A percentile compares a stretch with the other conserved stretches of the same genome.
phyloP scores from a whole-genome alignment of 768 basidiomycete genomes.

The Agaricus blazei region DNA sequence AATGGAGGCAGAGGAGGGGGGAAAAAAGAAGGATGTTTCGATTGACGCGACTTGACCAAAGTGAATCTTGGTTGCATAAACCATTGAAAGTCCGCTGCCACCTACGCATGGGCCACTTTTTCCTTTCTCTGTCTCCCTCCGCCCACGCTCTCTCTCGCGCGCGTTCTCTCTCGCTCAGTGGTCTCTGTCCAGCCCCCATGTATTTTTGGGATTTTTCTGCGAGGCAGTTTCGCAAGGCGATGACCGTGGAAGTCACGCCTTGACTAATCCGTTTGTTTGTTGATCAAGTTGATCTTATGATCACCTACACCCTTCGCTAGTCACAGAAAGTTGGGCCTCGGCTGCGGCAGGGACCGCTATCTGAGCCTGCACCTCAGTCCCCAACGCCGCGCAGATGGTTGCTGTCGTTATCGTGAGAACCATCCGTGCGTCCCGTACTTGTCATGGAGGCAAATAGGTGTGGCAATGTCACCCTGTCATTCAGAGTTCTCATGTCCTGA shows the following conservation, averaged over 20 bases:
- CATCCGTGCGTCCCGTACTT: not conserved
- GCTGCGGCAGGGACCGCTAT: not conserved
- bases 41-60: slow-evolving; percentile 24
- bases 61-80: slow-evolving; percentile 23
- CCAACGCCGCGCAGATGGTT: not conserved
- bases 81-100: slow-evolving; percentile 43
- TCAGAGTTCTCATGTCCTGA: not conserved
- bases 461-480: not conserved
- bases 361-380: not conserved
- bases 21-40: slow-evolving; percentile 19
- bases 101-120: slow-evolving; percentile 39
- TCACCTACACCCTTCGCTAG: not conserved
- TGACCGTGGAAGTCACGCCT: not conserved
- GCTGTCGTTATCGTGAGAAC: not conserved
- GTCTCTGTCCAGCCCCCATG: not conserved
- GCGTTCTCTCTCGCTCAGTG: not conserved
- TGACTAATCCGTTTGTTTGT: not conserved
- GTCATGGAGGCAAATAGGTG: not conserved
- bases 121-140: slow-evolving; percentile 7
- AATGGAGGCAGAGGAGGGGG: slow-evolving; percentile 18
- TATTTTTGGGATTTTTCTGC: not conserved
- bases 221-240: not conserved
- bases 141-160: not conserved
- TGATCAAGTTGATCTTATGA: not conserved
- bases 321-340: not conserved